Evolutionary conservation across 345 rosid genomes (phyloP).

Genomic region (Sisymbrium altissimum): DNA sequence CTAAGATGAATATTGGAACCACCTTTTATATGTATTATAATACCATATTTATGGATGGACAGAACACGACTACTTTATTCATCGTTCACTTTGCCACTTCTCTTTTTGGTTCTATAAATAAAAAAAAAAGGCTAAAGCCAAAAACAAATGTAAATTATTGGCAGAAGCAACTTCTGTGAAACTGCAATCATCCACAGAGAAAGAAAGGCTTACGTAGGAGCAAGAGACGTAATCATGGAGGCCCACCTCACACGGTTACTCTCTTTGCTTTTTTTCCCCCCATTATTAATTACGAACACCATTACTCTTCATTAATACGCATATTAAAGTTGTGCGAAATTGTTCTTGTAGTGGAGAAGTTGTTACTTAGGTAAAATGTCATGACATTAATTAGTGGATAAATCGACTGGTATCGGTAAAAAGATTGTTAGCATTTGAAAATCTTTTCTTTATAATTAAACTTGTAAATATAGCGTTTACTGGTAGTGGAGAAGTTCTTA

Average conservation of each 20-base stretch:
- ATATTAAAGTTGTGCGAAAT: background rate
- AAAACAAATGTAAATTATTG: constrained; percentile 8
- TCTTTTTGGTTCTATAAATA: background rate
- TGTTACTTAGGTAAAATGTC: background rate
- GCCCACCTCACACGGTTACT: constrained; percentile 27
- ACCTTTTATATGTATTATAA: background rate
- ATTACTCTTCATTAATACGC: background rate
- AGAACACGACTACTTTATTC: background rate
- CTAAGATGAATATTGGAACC: background rate
- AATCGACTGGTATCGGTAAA: background rate
- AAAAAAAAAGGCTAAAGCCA: background rate
- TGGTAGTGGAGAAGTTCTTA: background rate
- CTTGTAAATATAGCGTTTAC: background rate
- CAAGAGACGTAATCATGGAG: constrained; percentile 9
- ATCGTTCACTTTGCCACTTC: background rate
- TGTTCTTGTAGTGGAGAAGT: background rate
- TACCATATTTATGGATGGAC: background rate
- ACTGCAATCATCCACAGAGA: background rate
- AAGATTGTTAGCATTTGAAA: background rate
- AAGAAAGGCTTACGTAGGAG: constrained; percentile 13
- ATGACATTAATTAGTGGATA: background rate
- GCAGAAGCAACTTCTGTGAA: constrained; percentile 21
- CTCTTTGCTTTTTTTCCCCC: background rate
- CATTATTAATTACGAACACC: background rate
- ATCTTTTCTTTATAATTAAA: background rate